A percentile compares a stretch with the other conserved stretches of the same genome.
These are phyloP conservation scores for Saccharomyces hybrid DNA, from an alignment of 1,139 yeast species.

Conservation along the genomic window DNA sequence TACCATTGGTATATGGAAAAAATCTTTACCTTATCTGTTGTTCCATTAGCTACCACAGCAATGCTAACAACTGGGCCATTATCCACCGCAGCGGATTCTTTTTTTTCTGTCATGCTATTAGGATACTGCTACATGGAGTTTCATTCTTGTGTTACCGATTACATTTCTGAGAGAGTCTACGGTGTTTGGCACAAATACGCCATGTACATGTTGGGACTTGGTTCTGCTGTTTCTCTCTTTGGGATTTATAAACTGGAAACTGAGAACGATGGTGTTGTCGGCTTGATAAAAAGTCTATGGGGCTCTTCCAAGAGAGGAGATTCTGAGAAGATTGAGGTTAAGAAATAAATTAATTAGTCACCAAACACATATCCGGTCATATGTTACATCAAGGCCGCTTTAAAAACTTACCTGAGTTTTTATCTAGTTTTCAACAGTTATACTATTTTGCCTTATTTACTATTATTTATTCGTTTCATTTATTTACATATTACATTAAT, in stretches of 20 bases:
- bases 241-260: conserved; percentile 67
- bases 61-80: conserved; percentile 49
- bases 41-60: conserved; percentile 61
- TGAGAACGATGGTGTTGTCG: conserved; percentile 55
- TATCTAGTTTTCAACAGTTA: background rate
- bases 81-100: conserved; percentile 48
- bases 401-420: background rate
- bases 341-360: background rate
- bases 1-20: conserved; percentile 70
- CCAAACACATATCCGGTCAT: background rate
- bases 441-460: background rate
- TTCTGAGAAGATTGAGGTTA: conserved; percentile 5
- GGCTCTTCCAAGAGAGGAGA: conserved; percentile 10
- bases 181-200: conserved; percentile 61
- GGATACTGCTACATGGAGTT: conserved; percentile 66
- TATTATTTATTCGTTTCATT: background rate
- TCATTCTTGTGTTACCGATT: conserved; percentile 72
- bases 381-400: too few species aligned
- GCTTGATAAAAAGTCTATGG: conserved; percentile 40
- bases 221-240: conserved; percentile 53
- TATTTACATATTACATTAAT: conserved; percentile 5
- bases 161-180: conserved; percentile 66
- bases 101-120: conserved; percentile 48
- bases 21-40: conserved; percentile 47
- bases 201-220: conserved; percentile 52